Conservation (phyloP, 2,329 filamentous ascomycete genomes). For the Sporothrix brasiliensis region DNA sequence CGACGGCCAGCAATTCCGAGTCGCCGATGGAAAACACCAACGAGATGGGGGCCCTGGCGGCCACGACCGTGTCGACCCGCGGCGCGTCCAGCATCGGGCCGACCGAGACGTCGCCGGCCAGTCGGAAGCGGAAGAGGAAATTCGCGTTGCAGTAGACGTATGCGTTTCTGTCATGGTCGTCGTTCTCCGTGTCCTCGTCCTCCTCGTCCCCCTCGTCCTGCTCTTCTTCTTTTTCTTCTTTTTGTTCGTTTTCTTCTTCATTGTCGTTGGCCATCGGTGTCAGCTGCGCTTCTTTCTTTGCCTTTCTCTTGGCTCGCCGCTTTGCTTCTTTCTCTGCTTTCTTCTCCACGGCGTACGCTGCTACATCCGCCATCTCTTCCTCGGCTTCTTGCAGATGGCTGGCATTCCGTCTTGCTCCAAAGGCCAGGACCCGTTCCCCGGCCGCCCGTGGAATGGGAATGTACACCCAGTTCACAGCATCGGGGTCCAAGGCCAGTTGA, state of each 20-base stretch:
- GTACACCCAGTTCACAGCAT: not conserved
- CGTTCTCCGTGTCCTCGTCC: not conserved
- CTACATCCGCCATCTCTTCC: not conserved
- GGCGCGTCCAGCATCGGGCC: not conserved
- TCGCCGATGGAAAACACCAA: not conserved
- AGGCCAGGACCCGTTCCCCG: constrained; percentile 11
- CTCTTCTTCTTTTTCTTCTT: too few relatives aligned
- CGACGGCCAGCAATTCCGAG: not conserved
- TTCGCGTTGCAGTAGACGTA: not conserved
- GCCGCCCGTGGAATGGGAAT: constrained; percentile 6
- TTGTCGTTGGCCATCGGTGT: not conserved
- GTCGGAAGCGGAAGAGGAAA: constrained; percentile 13
- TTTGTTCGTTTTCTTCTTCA: too few relatives aligned
- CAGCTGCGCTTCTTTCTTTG: not conserved
- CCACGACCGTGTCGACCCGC: not conserved
- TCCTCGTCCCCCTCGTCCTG: not conserved
- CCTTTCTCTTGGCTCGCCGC: not conserved
- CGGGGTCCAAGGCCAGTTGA: not conserved
- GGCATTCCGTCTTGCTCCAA: not conserved
- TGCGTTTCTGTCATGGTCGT: not conserved
- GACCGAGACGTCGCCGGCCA: constrained; percentile 20
- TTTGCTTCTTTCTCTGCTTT: not conserved
- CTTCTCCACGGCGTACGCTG: not conserved
- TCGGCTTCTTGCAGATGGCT: not conserved
- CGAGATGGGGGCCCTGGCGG: not conserved